Base-by-base conservation (phyloP, 2,329 filamentous ascomycete species). In the Pseudonectria foliicola region DNA sequence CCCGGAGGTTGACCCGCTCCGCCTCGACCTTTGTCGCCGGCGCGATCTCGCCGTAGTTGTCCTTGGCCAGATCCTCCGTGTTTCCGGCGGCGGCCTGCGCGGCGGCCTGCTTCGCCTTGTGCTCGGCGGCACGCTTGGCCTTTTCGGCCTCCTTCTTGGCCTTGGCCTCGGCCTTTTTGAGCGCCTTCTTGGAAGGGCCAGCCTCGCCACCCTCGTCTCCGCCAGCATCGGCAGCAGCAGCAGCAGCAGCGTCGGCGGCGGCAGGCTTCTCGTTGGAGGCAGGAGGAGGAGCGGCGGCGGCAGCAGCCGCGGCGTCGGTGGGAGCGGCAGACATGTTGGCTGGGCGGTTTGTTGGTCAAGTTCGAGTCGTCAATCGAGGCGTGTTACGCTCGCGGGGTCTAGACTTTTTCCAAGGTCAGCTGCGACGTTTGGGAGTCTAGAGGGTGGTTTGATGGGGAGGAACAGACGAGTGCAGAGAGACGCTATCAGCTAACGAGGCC, bases 61-160 rank as follows among this genome's bases (percentile, higher is more conserved):
- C 82, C 56, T 76, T 80, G 38, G 80, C 78, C 29, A 70, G 71
- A 56, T 85, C 81, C 44, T 83, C 78, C 45, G 75, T 76, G 34
- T 77, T 77, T 40, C 81, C 75, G 30, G 71, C 73, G 24, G 76
- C 73, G 24, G 77, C 80, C 43, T 80, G 78, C 44, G 77, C 75
- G 27, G 80, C 78, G 40, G 80, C 82, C 39, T 77, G 75, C 28
- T 77, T 77, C 42, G 83, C 82, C 55, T 85, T 82, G 54, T 83
- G 80, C 49, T 86, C 83, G n/a, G 80, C 82, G 35, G 77, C 71
- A 61, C 79, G 66, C 58, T 75, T 58, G 53, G 83, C 83, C 63
- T 93, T 93, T 57, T 79, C 73, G 10, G 83, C 85, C 64, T 93
- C 89, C 60, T 90, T 89, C 67, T 88, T 88, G 18, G 89, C 85